Evolutionary conservation across 192 early-diverging fungal species (phyloP).

Genomic region (Linnemannia hyalina): DNA sequence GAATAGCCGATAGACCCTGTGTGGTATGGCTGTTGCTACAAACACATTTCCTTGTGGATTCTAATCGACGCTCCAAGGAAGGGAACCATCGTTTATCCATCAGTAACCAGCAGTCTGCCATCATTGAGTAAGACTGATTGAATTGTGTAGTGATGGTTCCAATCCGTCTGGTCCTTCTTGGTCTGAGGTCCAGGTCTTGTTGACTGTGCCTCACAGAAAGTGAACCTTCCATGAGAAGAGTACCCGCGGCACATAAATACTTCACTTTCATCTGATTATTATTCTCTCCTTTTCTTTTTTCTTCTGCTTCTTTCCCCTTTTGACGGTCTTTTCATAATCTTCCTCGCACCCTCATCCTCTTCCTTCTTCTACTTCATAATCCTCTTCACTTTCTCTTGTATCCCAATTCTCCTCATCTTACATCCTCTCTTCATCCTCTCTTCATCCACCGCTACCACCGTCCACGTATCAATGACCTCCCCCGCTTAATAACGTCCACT

Average conservation of each 20-base stretch:
- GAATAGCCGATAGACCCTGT: not conserved
- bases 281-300: constrained; percentile 1
- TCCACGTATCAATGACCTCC: not conserved
- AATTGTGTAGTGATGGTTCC: not conserved
- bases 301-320: not conserved
- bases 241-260: not conserved
- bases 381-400: not conserved
- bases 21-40: not conserved
- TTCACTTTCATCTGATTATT: not conserved
- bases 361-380: not conserved
- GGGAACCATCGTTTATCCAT: not conserved
- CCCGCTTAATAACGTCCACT: constrained; percentile 6
- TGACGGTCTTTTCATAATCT: not conserved
- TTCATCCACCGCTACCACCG: not conserved
- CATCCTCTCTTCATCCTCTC: not conserved
- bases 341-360: not conserved
- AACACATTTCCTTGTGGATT: not conserved
- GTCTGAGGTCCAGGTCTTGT: not conserved
- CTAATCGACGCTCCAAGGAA: not conserved
- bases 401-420: not conserved
- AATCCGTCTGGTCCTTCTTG: not conserved
- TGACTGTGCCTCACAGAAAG: too few relatives aligned
- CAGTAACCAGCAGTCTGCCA: not conserved
- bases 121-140: not conserved
- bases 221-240: not conserved